Base-by-base conservation (phyloP, 192 early-diverging fungal genomes). In the Umbelopsis sp. region DNA sequence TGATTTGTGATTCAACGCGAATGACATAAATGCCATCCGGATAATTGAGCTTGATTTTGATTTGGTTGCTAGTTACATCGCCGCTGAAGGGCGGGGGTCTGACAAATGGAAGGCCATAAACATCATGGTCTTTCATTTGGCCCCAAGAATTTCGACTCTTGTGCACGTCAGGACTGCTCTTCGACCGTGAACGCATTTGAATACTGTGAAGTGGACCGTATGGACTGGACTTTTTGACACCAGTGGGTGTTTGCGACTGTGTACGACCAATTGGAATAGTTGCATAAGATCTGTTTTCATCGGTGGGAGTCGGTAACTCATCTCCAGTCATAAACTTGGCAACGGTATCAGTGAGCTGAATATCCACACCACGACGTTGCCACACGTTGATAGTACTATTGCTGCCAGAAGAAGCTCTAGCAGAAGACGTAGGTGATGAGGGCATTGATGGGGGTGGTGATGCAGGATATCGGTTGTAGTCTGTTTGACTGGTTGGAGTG, bases 41-140 rank as follows among this genome's bases (percentile, higher is more conserved):
- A 79, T 91, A 97, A 70, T 95, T 94, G 45, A 94, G 89, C 70
- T 94, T 95, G 73, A 97, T 87, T 77, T 96, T 96, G 64, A 93
- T 76, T 21, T 35, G 71, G 23, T 49, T 72, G 65, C 20, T 41
- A 25, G 46, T 67, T 45, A 51, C 35, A 46, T 53, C 64, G 48
- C 35, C 50, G 55, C 4, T 68, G 46, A 27, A 50, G 44, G 55
- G 64, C 49, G 21, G 73, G 55, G 4, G 50, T 23, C 30, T 74
- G 55, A 11, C 61, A 44, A 20, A 47, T 18, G 8, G 30, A 16
- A 64, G 45, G 16, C 69, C 65, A 66, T 71, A 44, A 49, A n/a
- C 9, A 58, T 23, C 45, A 37, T n/a, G 55, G 25, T 48, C 46
- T 23, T 30, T 35, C 47, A 12, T n/a, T 64, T 46, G 52, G 33